These are phyloP conservation scores for Melocanna baccifera DNA, from an alignment of 176 grass and related monocot genomes.

Conservation along the genomic window DNA sequence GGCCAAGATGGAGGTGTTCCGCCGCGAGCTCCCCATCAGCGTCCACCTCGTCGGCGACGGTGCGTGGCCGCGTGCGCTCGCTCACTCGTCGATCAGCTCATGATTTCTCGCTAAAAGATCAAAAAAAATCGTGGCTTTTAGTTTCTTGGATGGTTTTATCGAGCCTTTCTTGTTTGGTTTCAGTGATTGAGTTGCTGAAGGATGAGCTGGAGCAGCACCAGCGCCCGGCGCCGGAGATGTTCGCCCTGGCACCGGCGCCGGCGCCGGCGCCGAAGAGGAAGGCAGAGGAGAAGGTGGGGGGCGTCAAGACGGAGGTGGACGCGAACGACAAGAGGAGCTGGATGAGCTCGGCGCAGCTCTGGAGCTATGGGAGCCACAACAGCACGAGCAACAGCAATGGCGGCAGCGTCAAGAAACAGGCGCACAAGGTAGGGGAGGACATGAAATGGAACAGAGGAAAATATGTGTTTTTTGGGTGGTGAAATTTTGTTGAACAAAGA, in stretches of 20 bases:
- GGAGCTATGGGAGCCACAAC: conserved; percentile 50
- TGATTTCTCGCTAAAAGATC: not conserved
- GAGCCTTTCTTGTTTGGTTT: not conserved
- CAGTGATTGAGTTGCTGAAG: conserved; percentile 78
- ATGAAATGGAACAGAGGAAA: not conserved
- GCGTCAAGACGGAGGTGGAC: conserved; percentile 38
- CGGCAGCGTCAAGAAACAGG: conserved; percentile 6
- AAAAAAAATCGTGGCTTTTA: not conserved
- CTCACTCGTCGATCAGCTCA: not conserved
- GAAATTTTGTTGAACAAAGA: not conserved
- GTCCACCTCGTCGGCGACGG: conserved; percentile 71
- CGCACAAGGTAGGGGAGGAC: conserved; percentile 34
- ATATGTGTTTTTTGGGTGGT: not conserved
- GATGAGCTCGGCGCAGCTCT: conserved; percentile 96
- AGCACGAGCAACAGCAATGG: conserved; percentile 26
- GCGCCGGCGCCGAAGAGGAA: conserved; percentile 30
- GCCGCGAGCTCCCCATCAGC: conserved; percentile 80
- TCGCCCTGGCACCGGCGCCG: not conserved
- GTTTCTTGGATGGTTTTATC: not conserved
- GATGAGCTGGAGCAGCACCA: conserved; percentile 53
- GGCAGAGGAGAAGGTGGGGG: conserved; percentile 18
- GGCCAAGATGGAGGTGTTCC: conserved; percentile 87
- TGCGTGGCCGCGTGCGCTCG: conserved; percentile 7
- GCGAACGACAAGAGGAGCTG: conserved; percentile 72
- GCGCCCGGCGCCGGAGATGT: not conserved